A percentile compares a stretch with the other conserved stretches of the same genome.
phyloP scores from a whole-genome alignment of 1,139 yeast species.

The Pichia sp. region DNA sequence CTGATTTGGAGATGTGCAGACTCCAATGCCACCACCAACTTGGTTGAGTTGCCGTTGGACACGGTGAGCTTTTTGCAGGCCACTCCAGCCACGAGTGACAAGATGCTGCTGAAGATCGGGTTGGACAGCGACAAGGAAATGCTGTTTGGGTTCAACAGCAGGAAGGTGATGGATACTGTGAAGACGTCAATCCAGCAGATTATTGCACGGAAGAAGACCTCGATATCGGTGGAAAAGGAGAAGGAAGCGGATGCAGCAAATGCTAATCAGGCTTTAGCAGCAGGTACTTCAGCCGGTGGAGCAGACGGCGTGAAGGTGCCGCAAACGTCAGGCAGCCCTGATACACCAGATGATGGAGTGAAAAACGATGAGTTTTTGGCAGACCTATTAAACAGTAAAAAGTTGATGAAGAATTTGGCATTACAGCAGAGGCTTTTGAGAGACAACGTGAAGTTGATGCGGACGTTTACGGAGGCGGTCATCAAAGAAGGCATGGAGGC shows the following conservation, averaged over 20 bases:
- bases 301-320: background rate
- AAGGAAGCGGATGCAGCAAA: slow-evolving; percentile 15
- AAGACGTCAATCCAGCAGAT: slow-evolving; percentile 67
- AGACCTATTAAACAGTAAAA: slow-evolving; percentile 43
- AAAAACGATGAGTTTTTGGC: slow-evolving; percentile 33
- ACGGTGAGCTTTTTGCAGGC: slow-evolving; percentile 64
- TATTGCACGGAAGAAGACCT: slow-evolving; percentile 61
- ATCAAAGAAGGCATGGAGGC: slow-evolving; percentile 75
- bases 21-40: slow-evolving; percentile 42
- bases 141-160: slow-evolving; percentile 59
- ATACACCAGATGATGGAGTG: slow-evolving; percentile 4
- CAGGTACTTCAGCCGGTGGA: background rate
- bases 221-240: slow-evolving; percentile 10
- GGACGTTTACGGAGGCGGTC: slow-evolving; percentile 83
- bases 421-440: slow-evolving; percentile 74
- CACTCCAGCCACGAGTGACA: slow-evolving; percentile 65
- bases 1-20: slow-evolving; percentile 72
- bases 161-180: slow-evolving; percentile 72
- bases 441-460: slow-evolving; percentile 63
- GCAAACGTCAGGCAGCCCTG: background rate
- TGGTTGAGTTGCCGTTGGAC: slow-evolving; percentile 48
- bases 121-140: slow-evolving; percentile 31
- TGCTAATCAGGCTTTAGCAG: slow-evolving; percentile 6
- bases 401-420: slow-evolving; percentile 61
- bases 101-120: slow-evolving; percentile 61